Evolutionary conservation across 2,329 filamentous ascomycete species (phyloP), one percentile per base, ranked within the genome.

Genomic region (Apiospora marii): DNA sequence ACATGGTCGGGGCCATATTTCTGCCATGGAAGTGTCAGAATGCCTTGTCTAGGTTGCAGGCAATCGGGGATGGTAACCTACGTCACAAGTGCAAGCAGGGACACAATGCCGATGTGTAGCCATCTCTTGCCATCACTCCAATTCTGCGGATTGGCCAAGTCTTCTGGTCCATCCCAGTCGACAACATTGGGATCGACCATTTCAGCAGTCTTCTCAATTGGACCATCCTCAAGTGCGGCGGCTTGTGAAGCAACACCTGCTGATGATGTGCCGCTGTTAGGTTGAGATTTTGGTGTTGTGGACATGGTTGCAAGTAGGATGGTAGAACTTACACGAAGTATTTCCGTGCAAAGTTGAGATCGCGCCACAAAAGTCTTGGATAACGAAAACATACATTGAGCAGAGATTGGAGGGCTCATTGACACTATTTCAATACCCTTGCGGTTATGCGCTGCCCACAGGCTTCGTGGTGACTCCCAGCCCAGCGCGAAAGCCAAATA

Each of bases 1-100:
- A 68, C 67, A 68, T 68, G 37, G 67, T 68, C 22, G 67, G 37
- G 16, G 67, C 24, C 41, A 68, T 43, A 43, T 68, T 68, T 30
- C 67, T 68, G 14, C 8, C n/a, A 5, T 34, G 5, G 13, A 22
- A n/a, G 37, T 24, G 19, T 64, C 53, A 64, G 53, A 30, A 41
- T 41, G 37, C 5, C 10, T 41, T 41, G 37, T 1, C 10, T 10
- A 0, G 37, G 7, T 41, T 10, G 34, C 30, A 64, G 27, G 27
- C 30, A 2, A 61, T 22, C 12, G 34, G 53, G 12, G 37, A 37
- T 3, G 7, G 37, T 10, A 10, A 41, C 37, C 37, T 41, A 41
- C 37, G 37, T 41, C 37, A 41, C 37, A 41, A 41, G 37, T 10
- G 53, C 53, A 24, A 64, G 53, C 24, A 37, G 34, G 22, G 53